Base-by-base conservation (phyloP, 768 basidiomycete species). In the Suillus subluteus region DNA sequence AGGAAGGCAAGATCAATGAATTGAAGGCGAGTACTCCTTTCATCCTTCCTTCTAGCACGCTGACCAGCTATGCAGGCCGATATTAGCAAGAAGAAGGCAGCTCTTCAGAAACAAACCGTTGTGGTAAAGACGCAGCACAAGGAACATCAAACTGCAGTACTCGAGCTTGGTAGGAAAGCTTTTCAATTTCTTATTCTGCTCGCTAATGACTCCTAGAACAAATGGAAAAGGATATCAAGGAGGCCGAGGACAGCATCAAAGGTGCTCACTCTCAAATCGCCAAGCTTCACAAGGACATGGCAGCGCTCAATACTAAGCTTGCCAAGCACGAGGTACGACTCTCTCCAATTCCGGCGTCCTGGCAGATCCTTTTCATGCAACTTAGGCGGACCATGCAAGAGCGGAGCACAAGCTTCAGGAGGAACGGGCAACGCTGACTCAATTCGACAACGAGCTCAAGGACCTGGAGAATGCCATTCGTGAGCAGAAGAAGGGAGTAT, bases 1-100 rank as follows among this genome's bases (percentile, higher is more conserved):
- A 98, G 76, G 98, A 98, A 62, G 95, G 95, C 58, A 99, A 99
- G 80, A 92, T 94, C 64, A 91, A 91, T 21, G 92, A 99, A 75
- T 86, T 99, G 69, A 98, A 96, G 83, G 96, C 92, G 65, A 56
- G 81, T 66, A 35, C 37, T 21, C 56, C 23, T 58, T 32, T 50
- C 40, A 6, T 9, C 58, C 35, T 64, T 55, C 44, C 21, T 58
- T 13, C 44, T 44, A 8, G 48, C 46, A 21, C 32, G 6, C 38
- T 63, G 30, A 38, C 44, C 58, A 62, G 64, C 23, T 32, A 37
- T 11, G 1, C 72, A 95, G 95, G 86, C 84, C 11, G 86, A 88
- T 69, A 94, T 99, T 68, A 82, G 84, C 23, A 91, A 88, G 73
- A 91, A 94, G 78, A 98, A 96, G 79, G 82, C 86, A 7, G 87